Evolutionary conservation across 164 flowering plant species (phyloP), one percentile per base, ranked within the genome.

Genomic region (Cinnamomum chago): DNA sequence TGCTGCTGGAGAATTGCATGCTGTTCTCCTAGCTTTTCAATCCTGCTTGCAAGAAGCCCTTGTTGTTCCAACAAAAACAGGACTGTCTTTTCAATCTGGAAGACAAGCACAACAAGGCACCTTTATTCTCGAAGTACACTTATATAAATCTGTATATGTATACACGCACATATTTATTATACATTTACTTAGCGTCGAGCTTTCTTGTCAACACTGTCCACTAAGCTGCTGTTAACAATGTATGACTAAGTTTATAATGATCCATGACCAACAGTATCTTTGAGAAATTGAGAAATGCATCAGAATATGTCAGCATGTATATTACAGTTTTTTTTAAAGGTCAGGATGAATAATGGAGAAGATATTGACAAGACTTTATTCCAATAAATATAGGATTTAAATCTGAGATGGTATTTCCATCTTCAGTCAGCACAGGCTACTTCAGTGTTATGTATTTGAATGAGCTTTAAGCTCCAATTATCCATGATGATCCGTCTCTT

Each of bases 21-120:
- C 79, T 75, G 84, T 14, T 86, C 87, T 58, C 87, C 84, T 67
- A 92, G 86, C 73, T 60, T 33, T 0, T 82, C 75, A 68, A 90
- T 70, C 82, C 92, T 87, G 60, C 82, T 85, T 65, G 97, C 93
- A 13, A 90, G 83, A 62, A 78, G 71, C 69, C 94, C 97, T 92
- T 92, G 90, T 89, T 90, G 93, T 78, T 90, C 90, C 81, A 92
- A 74, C 33, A 90, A 70, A 79, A 92, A 90, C 79, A 92, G 67
- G 51, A 90, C 94, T 74, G 85, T 77, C 85, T 89, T 92, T 78
- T 92, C 97, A 75, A 92, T 88, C 97, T 92, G 86, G 73, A 80
- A 71, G 73, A 62, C 13, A 65, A 58, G 64, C 64, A 24, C 69
- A 11, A 65, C 23, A 52, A 58, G 52, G 15, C 70, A 67, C 5